Evolutionary conservation across 2,329 filamentous ascomycete genomes (phyloP).

Genomic region (Fusarium circinatum): DNA sequence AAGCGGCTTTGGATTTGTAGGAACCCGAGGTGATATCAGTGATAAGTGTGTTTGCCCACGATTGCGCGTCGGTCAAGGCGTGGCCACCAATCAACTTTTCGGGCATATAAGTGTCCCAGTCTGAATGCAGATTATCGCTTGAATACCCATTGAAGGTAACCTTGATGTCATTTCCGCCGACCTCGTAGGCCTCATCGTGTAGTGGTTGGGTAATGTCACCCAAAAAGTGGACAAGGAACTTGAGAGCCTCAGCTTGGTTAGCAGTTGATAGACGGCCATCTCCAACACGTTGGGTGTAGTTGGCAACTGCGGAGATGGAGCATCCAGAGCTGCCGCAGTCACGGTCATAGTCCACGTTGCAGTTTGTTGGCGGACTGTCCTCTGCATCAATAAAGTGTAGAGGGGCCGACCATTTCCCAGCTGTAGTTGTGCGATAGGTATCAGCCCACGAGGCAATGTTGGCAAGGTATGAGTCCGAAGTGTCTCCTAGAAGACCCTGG

Average conservation of each 20-base stretch:
- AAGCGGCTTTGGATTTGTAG: background rate
- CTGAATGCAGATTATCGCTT: background rate
- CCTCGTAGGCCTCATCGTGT: background rate
- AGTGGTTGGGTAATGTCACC: background rate
- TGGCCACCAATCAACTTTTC: constrained; percentile 1
- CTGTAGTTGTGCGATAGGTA: background rate
- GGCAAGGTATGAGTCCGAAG: constrained; percentile 7
- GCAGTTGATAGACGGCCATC: background rate
- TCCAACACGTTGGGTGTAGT: constrained; percentile 2
- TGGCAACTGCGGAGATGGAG: constrained; percentile 6
- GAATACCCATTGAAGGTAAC: background rate
- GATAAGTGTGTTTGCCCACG: constrained; percentile 4
- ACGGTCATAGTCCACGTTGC: constrained; percentile 7
- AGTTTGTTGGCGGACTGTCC: constrained; percentile 2
- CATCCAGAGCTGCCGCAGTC: constrained; percentile 2
- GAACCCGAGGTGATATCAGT: background rate
- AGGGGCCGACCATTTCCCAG: constrained; percentile 4
- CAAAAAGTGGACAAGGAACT: constrained; percentile 1
- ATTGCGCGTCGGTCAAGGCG: constrained; percentile 1
- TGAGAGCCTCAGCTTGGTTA: constrained; percentile 3
- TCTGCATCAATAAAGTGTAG: constrained; percentile 6
- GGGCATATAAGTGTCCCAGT: constrained; percentile 9
- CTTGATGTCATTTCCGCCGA: constrained; percentile 2
- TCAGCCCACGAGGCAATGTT: constrained; percentile 7
- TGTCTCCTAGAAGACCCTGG: background rate